Conservation (phyloP, 306 rosid genomes). For the Gastrolobium villosum region DNA sequence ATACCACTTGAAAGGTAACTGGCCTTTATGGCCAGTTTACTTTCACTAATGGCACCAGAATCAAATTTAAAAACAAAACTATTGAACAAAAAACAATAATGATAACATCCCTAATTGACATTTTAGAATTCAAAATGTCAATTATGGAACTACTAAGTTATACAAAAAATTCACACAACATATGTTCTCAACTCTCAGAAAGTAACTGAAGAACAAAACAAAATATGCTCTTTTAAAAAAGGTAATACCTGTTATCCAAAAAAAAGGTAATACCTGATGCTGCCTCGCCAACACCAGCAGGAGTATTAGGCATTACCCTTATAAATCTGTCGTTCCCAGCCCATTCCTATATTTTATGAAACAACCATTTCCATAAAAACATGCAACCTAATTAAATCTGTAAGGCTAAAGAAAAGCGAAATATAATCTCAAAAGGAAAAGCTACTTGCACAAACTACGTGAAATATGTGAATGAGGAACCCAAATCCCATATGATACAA, state of each 20-base stretch:
- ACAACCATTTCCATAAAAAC: no score
- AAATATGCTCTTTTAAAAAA: conserved; percentile 17
- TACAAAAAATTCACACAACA: conserved; percentile 18
- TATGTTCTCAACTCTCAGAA: conserved; percentile 5
- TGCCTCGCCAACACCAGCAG: conserved; percentile 83
- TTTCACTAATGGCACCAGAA: conserved; percentile 21
- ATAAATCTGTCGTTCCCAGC: conserved; percentile 75
- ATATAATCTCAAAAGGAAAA: no score
- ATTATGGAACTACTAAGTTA: conserved; percentile 10
- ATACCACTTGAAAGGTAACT: no score
- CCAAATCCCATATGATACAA: no score
- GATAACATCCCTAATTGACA: neutral
- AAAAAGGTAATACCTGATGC: conserved; percentile 70
- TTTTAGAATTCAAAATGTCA: conserved; percentile 31
- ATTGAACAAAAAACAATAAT: conserved; percentile 4
- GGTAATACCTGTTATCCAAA: no score
- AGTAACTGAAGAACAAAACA: conserved; percentile 36
- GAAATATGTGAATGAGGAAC: no score
- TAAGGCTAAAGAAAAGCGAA: no score
- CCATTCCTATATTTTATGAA: no score
- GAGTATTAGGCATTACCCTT: conserved; percentile 86
- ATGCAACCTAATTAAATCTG: no score
- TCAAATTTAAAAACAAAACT: conserved; percentile 31
- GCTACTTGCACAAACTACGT: no score
- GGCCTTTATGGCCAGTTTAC: no score